These are phyloP conservation scores for Plantago elongata DNA, from an alignment of 257 asterid genomes.

Conservation along the genomic window DNA sequence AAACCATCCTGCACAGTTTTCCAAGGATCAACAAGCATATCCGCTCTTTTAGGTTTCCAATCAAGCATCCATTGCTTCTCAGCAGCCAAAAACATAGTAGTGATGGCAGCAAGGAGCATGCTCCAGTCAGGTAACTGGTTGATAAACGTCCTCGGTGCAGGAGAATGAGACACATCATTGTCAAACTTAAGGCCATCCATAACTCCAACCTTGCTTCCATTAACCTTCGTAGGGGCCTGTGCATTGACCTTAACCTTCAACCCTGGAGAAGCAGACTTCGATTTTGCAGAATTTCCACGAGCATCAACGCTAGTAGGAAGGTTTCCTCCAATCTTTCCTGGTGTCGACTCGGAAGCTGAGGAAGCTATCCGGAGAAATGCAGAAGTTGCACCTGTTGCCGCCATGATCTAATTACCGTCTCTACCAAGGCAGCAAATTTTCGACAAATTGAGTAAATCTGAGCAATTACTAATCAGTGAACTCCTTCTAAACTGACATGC, in stretches of 20 bases:
- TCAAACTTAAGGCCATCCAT: conserved; percentile 62
- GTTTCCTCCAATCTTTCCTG: conserved; percentile 58
- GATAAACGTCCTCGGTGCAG: conserved; percentile 87
- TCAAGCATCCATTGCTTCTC: conserved; percentile 99
- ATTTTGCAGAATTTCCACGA: conserved; percentile 49
- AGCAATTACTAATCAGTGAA: conserved; percentile 16
- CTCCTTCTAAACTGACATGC: conserved; percentile 9
- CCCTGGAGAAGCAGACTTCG: conserved; percentile 57
- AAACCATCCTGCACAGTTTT: conserved; percentile 82
- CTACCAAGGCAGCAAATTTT: conserved; percentile 1
- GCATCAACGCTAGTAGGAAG: conserved; percentile 55
- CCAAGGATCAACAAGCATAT: conserved; percentile 77
- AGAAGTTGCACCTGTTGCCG: conserved; percentile 64
- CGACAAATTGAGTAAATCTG: conserved; percentile 8
- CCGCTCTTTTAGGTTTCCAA: conserved; percentile 92
- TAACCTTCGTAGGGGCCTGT: conserved; percentile 88
- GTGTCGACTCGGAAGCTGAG: conserved; percentile 49
- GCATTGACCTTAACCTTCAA: conserved; percentile 70
- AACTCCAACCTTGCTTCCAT: conserved; percentile 78
- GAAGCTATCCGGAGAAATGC: conserved; percentile 63
- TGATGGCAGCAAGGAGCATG: conserved; percentile 98
- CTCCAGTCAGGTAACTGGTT: conserved; percentile 99
- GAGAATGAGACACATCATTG: conserved; percentile 50
- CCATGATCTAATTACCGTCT: conserved; percentile 43
- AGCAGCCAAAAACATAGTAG: conserved; percentile 98